A percentile compares a stretch with the other conserved stretches of the same genome.
These are phyloP conservation scores for Zoysia japonica DNA, from an alignment of 176 grass and related monocot species.

Conservation along the genomic window DNA sequence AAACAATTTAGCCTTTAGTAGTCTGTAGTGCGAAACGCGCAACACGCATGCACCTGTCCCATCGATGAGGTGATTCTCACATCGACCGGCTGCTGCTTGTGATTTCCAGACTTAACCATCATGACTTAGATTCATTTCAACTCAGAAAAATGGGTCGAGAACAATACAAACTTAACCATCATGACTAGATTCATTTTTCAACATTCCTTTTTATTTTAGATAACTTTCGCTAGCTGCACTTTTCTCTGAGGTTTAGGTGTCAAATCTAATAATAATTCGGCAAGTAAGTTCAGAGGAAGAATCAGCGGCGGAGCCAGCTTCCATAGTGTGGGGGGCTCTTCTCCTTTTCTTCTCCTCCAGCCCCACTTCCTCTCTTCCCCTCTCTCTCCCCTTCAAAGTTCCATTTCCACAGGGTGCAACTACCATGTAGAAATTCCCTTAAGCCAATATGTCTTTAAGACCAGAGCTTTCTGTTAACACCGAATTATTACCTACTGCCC, in stretches of 20 bases:
- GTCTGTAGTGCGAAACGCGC: conserved; percentile 5
- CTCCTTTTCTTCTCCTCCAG: too few species aligned
- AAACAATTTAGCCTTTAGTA: background rate
- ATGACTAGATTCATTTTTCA: background rate
- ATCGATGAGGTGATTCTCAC: background rate
- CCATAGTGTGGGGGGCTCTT: too few species aligned
- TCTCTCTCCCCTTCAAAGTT: background rate
- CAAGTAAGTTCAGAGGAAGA: background rate
- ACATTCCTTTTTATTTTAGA: background rate
- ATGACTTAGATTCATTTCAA: too few species aligned
- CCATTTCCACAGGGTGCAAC: background rate
- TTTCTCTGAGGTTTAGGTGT: background rate
- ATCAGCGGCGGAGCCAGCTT: background rate
- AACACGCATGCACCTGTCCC: background rate
- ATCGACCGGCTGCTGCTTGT: background rate
- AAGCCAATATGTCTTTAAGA: background rate
- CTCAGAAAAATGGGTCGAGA: too few species aligned
- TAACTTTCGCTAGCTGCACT: background rate
- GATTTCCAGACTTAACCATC: too few species aligned
- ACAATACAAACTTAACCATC: background rate
- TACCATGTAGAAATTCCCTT: background rate
- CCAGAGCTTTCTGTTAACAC: background rate
- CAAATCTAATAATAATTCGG: background rate
- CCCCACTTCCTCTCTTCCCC: too few species aligned
- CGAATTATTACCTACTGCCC: background rate